A percentile compares a stretch with the other conserved stretches of the same genome.
Evolutionary conservation across 768 basidiomycete genomes (phyloP).

Genomic region (Termitomyces sp.): DNA sequence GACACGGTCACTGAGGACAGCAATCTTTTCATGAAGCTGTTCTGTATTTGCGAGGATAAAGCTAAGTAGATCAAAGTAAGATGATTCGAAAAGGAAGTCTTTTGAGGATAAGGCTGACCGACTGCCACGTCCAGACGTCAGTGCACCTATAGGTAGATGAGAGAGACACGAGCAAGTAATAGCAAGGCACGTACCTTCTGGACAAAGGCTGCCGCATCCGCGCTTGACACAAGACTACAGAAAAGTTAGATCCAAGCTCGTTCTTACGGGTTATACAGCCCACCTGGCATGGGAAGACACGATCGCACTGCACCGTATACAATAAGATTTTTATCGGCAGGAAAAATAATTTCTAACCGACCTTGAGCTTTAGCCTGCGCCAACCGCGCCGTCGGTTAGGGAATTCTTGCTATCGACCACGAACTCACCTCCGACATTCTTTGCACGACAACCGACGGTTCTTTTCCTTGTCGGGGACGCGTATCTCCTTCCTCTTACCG

Average conservation of each 20-base stretch:
- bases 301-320: slow-evolving; percentile 42
- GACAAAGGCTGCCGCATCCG: slow-evolving; percentile 58
- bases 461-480: slow-evolving; percentile 33
- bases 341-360: slow-evolving; percentile 10
- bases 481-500: slow-evolving; percentile 6
- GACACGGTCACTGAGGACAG: slow-evolving; percentile 55
- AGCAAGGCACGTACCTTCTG: slow-evolving; percentile 36
- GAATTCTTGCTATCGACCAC: not conserved
- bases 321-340: not conserved
- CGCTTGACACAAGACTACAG: slow-evolving; percentile 56
- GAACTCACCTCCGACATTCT: slow-evolving; percentile 41
- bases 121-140: slow-evolving; percentile 60
- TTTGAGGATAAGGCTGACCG: slow-evolving; percentile 32
- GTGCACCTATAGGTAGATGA: slow-evolving; percentile 32
- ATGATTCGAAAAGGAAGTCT: slow-evolving; percentile 3
- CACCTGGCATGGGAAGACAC: slow-evolving; percentile 59
- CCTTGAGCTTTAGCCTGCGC: slow-evolving; percentile 44
- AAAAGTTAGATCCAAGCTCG: slow-evolving; percentile 12
- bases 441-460: slow-evolving; percentile 43
- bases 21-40: slow-evolving; percentile 59
- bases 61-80: slow-evolving; percentile 22
- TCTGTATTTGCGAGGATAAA: slow-evolving; percentile 68
- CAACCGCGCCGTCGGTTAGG: not conserved
- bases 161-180: slow-evolving; percentile 5
- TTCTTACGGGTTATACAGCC: slow-evolving; percentile 1